Evolutionary conservation across 1,284 basidiomycete genomes (phyloP).

Genomic region (Moniliophthora roreri): DNA sequence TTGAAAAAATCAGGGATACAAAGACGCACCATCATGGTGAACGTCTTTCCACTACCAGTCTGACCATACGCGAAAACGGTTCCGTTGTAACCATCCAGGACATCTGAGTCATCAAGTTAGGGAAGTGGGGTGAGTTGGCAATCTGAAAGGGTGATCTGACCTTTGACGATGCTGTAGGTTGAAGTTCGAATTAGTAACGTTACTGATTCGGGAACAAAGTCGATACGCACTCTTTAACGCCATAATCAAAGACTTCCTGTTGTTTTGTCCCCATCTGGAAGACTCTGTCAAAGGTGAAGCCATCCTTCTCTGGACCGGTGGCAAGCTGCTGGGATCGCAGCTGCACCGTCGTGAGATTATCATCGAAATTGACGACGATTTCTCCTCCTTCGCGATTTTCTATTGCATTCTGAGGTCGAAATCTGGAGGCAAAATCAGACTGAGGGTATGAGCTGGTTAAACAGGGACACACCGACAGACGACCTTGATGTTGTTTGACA

Average conservation of each 20-base stretch:
- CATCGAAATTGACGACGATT: slow-evolving; percentile 88
- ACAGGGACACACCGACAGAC: slow-evolving; percentile 78
- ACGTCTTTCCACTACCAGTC: slow-evolving; percentile 96
- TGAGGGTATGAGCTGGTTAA: background rate
- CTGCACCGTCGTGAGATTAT: slow-evolving; percentile 81
- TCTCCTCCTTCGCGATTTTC: slow-evolving; percentile 91
- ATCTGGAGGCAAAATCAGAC: slow-evolving; percentile 47
- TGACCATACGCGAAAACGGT: slow-evolving; percentile 99
- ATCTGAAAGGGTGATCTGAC: slow-evolving; percentile 34
- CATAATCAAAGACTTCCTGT: slow-evolving; percentile 97
- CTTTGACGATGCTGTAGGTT: slow-evolving; percentile 70
- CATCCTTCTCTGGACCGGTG: slow-evolving; percentile 83
- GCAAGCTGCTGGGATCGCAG: slow-evolving; percentile 68
- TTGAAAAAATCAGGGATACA: slow-evolving; percentile 15
- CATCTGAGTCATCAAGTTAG: slow-evolving; percentile 58
- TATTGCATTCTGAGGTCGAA: slow-evolving; percentile 93
- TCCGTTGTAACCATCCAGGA: slow-evolving; percentile 98
- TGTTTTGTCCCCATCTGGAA: slow-evolving; percentile 94
- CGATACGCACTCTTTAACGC: slow-evolving; percentile 86
- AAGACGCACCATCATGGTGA: slow-evolving; percentile 89
- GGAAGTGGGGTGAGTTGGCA: background rate
- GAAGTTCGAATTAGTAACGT: slow-evolving; percentile 16
- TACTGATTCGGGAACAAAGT: slow-evolving; percentile 15
- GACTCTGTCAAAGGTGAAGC: slow-evolving; percentile 96
- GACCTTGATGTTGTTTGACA: slow-evolving; percentile 89